Evolutionary conservation across 768 basidiomycete genomes (phyloP), one percentile per base, ranked within the genome.

Genomic region (Trametes maxima): DNA sequence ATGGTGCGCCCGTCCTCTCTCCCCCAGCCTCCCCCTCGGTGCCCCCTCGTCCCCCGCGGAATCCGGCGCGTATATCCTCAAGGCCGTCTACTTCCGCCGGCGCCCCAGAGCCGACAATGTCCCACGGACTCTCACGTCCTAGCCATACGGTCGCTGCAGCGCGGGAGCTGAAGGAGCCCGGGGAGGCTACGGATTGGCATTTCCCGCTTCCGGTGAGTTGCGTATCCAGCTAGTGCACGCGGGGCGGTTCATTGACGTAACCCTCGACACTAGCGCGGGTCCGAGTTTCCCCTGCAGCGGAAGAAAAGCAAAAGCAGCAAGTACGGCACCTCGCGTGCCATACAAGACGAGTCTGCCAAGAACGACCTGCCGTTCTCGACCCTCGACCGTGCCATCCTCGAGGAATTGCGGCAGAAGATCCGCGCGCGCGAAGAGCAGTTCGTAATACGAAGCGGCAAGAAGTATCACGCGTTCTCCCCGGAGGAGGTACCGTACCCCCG

Each of bases 401-500:
- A 82, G 61, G 84, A 86, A 65, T 75, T 86, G 39, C 81, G 80
- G 65, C 77, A 78, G 47, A 80, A 77, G 57, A 78, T 84, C 43
- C 73, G 73, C 19, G 85, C 82, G 25, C 81, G 82, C 48, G 82
- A 82, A 33, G 77, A 79, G 17, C 84, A 86, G 62, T 89, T 88
- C 66, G 72, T 77, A 37, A 63, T 82, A 54, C 86, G 84, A 66
- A 67, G 67, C 58, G 73, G 72, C 40, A 82, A 82, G 69, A 82
- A 79, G 62, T 82, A 89, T 60, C 88, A 90, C 71, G 77, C 82
- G 14, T 84, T 77, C 66, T 63, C 70, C 5, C 69, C 70, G 39
- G 69, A 77, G 16, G 80, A 82, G 48, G 88, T 85, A 5, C 88
- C 89, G 13, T 91, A 89, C 69, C 88, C 89, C 8, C 77, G 86